Base-by-base conservation (phyloP, 495 filamentous ascomycete species). In the Pyrenula massariospora region DNA sequence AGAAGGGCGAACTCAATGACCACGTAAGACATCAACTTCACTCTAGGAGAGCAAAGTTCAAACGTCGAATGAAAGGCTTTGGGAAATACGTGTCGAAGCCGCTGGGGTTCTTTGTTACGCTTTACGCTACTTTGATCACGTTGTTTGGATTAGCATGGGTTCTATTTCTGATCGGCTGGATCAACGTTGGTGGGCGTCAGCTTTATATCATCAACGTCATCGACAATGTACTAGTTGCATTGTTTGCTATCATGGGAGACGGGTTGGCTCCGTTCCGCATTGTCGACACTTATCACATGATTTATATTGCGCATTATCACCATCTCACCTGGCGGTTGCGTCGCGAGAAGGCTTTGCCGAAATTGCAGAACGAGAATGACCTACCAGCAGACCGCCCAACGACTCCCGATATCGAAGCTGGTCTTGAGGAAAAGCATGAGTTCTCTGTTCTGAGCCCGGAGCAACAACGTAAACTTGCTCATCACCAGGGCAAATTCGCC, bases 61-160 rank as follows among this genome's bases (percentile, higher is more conserved):
- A 86, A 67, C 81, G 85, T 12, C 66, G 77, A 2, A 81, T 89
- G 84, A 84, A 77, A 63, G 86, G 84, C 1, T 92, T 92, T 63
- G 78, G 77, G 12, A 76, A 91, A 66, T 92, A 91, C 67, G 71
- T 85, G 5, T 69, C 72, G n/a, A 80, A 78, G 57, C 88, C 88
- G 10, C 73, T 92, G 24, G 88, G 88, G 3, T 84, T 89, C 59
- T 71, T 88, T 23, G 82, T 92, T 22, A 89, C 86, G 3, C 65
- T 91, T 10, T 92, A 92, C 61, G 87, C 85, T n/a, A 84, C 81
- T 10, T 70, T 90, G 12, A 88, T 92, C 58, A 92, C 87, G 0
- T 72, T 88, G 5, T 92, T 90, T 56, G 88, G 88, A 58, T 75
- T 88, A 51, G 86, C 84, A 1, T 92, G 88, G 88, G 87, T 92